phyloP scores from a whole-genome alignment of 495 filamentous ascomycete genomes.

The Aspergillus avenaceus region DNA sequence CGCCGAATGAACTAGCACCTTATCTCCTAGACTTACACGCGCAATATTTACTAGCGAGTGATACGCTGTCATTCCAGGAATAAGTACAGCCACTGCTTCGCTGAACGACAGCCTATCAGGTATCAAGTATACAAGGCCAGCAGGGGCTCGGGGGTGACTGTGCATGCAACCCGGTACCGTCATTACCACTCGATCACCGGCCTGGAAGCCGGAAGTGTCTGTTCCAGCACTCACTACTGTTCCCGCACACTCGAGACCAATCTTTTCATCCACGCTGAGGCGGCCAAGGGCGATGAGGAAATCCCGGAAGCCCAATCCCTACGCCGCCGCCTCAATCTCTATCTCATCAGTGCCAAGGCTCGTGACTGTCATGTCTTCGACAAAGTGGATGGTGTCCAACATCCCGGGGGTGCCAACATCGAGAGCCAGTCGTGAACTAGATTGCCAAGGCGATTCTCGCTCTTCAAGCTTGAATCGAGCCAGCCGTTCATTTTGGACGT shows the following conservation, averaged over 20 bases:
- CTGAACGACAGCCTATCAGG: slow-evolving; percentile 13
- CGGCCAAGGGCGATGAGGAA: slow-evolving; percentile 2
- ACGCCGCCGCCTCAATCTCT: slow-evolving; percentile 1
- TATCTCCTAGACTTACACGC: slow-evolving; percentile 16
- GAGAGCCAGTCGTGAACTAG: no score
- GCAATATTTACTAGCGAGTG: slow-evolving; percentile 19
- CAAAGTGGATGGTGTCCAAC: neutral
- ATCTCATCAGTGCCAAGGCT: neutral
- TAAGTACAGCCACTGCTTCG: slow-evolving; percentile 10
- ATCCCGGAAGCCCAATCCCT: neutral
- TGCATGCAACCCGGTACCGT: neutral
- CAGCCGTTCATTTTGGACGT: neutral
- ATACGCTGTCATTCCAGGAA: slow-evolving; percentile 18
- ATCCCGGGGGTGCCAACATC: neutral
- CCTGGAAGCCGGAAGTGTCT: slow-evolving; percentile 1
- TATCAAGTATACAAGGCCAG: neutral
- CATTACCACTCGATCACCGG: slow-evolving; percentile 19
- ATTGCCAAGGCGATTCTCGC: no score
- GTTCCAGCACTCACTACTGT: slow-evolving; percentile 27
- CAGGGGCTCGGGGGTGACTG: neutral
- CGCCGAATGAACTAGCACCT: slow-evolving; percentile 25
- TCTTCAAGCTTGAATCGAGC: slow-evolving; percentile 19
- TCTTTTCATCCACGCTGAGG: slow-evolving; percentile 6
- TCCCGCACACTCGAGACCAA: slow-evolving; percentile 30
- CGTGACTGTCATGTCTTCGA: neutral